Evolutionary conservation across 306 rosid species (phyloP), one percentile per base, ranked within the genome.

Genomic region (Casuarina equisetifolia): DNA sequence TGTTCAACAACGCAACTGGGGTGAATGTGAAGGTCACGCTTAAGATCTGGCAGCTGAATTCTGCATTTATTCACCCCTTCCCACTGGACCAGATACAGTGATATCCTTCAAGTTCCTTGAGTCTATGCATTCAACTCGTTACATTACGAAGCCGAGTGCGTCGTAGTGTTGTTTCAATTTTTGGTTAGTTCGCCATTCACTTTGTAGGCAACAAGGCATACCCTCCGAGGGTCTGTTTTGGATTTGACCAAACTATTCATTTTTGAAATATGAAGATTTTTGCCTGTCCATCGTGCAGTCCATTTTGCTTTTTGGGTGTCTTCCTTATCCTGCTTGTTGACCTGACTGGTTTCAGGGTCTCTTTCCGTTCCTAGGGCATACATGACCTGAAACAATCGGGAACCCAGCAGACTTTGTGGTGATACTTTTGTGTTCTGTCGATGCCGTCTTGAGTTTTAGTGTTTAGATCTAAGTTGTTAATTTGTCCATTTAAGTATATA

Each of bases 1-100:
- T 93, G 50, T 93, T 93, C 85, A 93, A 93, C 86, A 93, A 93
- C 67, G 97, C 95, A 49, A 91, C 98, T 0, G 75, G 61, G 71
- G 68, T 82, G n/a, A 91, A 78, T 54, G 84, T 90, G 2, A 93
- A 88, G 78, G 98, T 89, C 76, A 75, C 84, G 2, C 84, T 93
- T 50, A 93, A 85, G 79, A 84, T 90, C 46, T 93, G 97, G 95
- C 76, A 84, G 62, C 83, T 93, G 43, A 88, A 86, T 73, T 88
- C 97, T 9, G 98, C 98, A 16, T 90, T 89, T 78, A 88, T 93
- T 68, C 97, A 78, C 50, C 91, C 92, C 53, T 93, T 87, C 55
- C 92, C 93, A 44, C 76, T 89, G 19, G 83, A 90, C 55, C 80
- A 83, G 40, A 32, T 54, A 17, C 82, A 55, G 5, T 70, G 51